Evolutionary conservation across 2,329 filamentous ascomycete genomes (phyloP).

Genomic region (Tolypocladium endophyticum): DNA sequence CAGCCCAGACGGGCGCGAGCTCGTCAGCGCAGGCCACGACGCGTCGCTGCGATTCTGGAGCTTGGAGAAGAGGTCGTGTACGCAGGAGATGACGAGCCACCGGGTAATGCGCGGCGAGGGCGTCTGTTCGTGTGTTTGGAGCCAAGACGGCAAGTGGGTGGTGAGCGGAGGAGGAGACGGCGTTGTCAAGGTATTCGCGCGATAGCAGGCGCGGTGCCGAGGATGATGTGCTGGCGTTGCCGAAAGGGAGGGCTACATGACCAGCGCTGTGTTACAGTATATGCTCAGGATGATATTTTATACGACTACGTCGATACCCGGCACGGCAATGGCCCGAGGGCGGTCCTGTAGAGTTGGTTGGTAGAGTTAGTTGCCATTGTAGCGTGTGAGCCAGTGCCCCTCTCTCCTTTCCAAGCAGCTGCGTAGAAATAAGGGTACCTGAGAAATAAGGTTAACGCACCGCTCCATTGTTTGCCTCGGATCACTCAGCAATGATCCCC

Average conservation of each 20-base stretch:
- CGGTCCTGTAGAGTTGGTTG: no score
- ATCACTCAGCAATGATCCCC: neutral
- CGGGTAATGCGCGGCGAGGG: conserved; percentile 93
- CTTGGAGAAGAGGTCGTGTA: conserved; percentile 88
- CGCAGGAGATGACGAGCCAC: conserved; percentile 88
- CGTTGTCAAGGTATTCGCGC: conserved; percentile 82
- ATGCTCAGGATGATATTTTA: conserved; percentile 4
- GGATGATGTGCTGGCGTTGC: neutral
- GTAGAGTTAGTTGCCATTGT: no score
- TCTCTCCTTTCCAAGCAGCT: no score
- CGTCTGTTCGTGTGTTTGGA: conserved; percentile 91
- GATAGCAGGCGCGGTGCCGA: conserved; percentile 21
- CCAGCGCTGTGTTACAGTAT: conserved; percentile 5
- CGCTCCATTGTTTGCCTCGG: neutral
- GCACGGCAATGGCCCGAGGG: conserved; percentile 6
- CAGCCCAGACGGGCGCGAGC: conserved; percentile 85
- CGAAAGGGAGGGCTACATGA: neutral
- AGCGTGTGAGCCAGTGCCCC: no score
- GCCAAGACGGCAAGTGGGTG: conserved; percentile 87
- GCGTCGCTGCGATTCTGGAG: conserved; percentile 95
- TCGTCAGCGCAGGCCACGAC: conserved; percentile 93
- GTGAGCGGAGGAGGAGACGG: conserved; percentile 92
- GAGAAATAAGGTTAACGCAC: no score
- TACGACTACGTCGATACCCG: conserved; percentile 19
- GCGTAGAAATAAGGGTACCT: no score